Base-by-base conservation (phyloP, 202 grass and related monocot genomes). In the Carex sylvatica region DNA sequence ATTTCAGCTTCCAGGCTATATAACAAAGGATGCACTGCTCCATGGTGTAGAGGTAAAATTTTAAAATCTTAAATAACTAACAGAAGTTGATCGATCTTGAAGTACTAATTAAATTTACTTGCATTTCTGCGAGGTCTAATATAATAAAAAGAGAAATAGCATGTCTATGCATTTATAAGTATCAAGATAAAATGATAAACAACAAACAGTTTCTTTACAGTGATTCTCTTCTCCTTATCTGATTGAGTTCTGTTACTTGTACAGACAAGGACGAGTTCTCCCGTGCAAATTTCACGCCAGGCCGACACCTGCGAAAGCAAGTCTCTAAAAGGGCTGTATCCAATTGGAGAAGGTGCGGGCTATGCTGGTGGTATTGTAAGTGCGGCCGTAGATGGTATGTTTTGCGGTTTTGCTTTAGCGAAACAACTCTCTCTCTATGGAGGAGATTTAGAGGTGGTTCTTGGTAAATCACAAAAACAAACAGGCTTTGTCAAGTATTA, bases 311-410 rank as follows among this genome's bases (percentile, higher is more conserved):
- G 91, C 0, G 87, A 98, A 84, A 91, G 95, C 77, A 93, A 87
- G 65, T 91, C 87, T 60, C 61, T 94, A 70, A 84, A 80, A 87
- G 89, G 95, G 58, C 52, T 98, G 62, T 98, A 95, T 86, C 95
- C 95, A 42, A 76, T 90, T 2, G 95, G 95, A 14, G 95, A 98
- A 95, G 95, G 95, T 42, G 92, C 92, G 66, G 95, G 95, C 62
- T 98, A 91, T 83, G 92, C 95, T 47, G 95, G 95, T 7, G 95
- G 95, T 5, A 95, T 98, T 58, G 22, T 98, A 76, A 98, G 92
- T 70, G 92, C 95, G 70, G 91, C 95, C 33, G 95, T 98, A n/a
- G 95, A 98, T 88, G 95, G 95, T 69, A 89, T 98, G 88, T 93
- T 86, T 71, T 98, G 92, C 8, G 95, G 95, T 76, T 93, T 95